Conservation (phyloP, 2,329 filamentous ascomycete genomes). For the Paraconiothyrium sp. region DNA sequence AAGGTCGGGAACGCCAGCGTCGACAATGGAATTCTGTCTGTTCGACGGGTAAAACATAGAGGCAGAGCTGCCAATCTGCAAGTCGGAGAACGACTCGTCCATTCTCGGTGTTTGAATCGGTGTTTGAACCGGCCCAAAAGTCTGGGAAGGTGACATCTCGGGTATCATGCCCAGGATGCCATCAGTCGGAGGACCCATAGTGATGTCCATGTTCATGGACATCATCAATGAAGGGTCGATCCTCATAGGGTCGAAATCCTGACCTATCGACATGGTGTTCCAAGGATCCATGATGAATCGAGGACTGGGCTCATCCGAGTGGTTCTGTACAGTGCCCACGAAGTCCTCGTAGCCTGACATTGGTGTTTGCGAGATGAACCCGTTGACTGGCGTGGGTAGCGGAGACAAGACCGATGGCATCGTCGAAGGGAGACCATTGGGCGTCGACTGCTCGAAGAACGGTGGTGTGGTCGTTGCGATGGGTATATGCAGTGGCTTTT, state of each 20-base stretch:
- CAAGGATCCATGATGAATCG: constrained; percentile 60
- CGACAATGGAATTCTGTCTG: constrained; percentile 53
- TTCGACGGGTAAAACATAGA: constrained; percentile 52
- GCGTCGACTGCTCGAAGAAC: constrained; percentile 54
- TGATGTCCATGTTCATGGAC: constrained; percentile 57
- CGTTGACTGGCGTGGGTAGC: constrained; percentile 49
- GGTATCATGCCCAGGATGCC: constrained; percentile 58
- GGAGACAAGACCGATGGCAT: constrained; percentile 49
- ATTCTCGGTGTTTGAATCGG: constrained; percentile 59
- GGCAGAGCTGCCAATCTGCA: constrained; percentile 56
- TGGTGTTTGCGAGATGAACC: constrained; percentile 56
- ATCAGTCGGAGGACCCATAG: constrained; percentile 51
- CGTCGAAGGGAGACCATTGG: constrained; percentile 42
- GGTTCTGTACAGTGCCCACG: constrained; percentile 49
- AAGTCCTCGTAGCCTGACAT: constrained; percentile 60
- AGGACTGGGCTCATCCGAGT: constrained; percentile 56
- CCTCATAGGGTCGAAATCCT: constrained; percentile 55
- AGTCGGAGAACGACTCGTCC: constrained; percentile 58
- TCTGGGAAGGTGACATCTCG: constrained; percentile 50
- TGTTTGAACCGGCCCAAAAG: constrained; percentile 54
- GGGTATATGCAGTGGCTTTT: constrained; percentile 39
- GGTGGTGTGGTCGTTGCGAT: constrained; percentile 45
- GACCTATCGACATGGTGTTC: constrained; percentile 57
- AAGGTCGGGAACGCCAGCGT: constrained; percentile 53
- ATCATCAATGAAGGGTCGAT: constrained; percentile 57